Evolutionary conservation across 2,329 filamentous ascomycete genomes (phyloP), one percentile per base, ranked within the genome.

Genomic region (Tolypocladium cylindrosporum): DNA sequence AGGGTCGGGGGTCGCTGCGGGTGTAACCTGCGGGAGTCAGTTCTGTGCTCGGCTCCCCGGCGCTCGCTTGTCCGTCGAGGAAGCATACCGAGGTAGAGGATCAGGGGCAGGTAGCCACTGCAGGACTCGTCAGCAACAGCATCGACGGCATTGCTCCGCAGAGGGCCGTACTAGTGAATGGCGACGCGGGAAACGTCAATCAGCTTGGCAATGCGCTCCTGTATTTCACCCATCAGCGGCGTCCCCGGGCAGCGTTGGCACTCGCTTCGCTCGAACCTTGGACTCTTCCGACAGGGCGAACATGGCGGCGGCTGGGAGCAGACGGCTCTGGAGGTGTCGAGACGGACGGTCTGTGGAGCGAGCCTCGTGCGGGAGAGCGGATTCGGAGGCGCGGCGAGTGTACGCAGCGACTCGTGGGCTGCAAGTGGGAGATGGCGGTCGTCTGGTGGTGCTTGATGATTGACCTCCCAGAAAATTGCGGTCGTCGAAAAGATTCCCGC

Each of bases 201-300:
- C 78, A 97, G 83, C 81, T 92, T 93, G 70, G 90, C 87, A 77
- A 99, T 96, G 81, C 94, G 91, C 87, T 99, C 94, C 93, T 97
- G 68, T 40, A 4, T 14, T 39, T 34, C 31, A 21, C 36, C 21
- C n/a, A n/a, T 57, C 55, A 55, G 40, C 27, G 39, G 6, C 21
- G 9, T 54, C 41, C 19, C 21, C n/a, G 19, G 2, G 21, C 55
- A 45, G 8, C 27, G 48, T 24, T 5, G 36, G 21, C 19, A 11
- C 13, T 8, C 7, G 52, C 51, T 14, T 7, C 13, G 40, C 19
- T 57, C 71, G 64, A 72, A 96, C 93, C 88, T 97, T 97, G 71
- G 92, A 91, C 80, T 99, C 94, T 77, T 99, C 94, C 55, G 94
- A 97, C 65, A 97, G 87, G 69, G 79, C 71, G 63, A 85, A 80